These are phyloP conservation scores for Aechmea fasciata DNA, from an alignment of 176 grass and related monocot species.

Conservation along the genomic window DNA sequence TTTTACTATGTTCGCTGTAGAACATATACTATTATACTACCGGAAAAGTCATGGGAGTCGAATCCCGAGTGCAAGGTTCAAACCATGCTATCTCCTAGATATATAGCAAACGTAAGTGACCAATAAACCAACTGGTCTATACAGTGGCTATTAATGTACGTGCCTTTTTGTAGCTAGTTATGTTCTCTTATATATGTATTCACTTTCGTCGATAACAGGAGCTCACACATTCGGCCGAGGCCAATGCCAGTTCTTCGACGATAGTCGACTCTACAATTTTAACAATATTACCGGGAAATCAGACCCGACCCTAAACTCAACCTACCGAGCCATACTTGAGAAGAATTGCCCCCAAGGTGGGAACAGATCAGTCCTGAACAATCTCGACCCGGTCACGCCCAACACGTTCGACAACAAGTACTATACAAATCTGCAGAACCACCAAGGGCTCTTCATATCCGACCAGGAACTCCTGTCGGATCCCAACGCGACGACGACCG, in stretches of 20 bases:
- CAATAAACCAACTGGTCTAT: background rate
- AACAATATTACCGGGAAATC: background rate
- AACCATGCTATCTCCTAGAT: too few species aligned
- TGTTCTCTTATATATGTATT: too few species aligned
- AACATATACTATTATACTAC: background rate
- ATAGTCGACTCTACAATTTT: slow-evolving; percentile 15
- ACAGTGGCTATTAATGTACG: background rate
- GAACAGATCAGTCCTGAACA: slow-evolving; percentile 50
- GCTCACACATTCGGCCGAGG: background rate
- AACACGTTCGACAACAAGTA: slow-evolving; percentile 73
- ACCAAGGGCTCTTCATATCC: slow-evolving; percentile 65
- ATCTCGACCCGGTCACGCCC: slow-evolving; percentile 35
- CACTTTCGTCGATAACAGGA: background rate
- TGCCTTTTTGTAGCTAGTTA: too few species aligned
- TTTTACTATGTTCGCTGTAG: too few species aligned
- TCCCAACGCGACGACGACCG: slow-evolving; percentile 36
- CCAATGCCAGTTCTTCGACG: background rate
- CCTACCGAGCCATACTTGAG: slow-evolving; percentile 14
- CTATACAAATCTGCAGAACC: slow-evolving; percentile 51
- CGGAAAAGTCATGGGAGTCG: too few species aligned
- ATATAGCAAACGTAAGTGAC: background rate
- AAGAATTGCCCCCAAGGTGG: slow-evolving; percentile 25
- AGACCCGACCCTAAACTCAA: background rate
- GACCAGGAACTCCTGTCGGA: slow-evolving; percentile 61
- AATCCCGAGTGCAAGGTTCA: too few species aligned